phyloP scores from a whole-genome alignment of 2,329 filamentous ascomycete genomes.

The Neonectria sp. region DNA sequence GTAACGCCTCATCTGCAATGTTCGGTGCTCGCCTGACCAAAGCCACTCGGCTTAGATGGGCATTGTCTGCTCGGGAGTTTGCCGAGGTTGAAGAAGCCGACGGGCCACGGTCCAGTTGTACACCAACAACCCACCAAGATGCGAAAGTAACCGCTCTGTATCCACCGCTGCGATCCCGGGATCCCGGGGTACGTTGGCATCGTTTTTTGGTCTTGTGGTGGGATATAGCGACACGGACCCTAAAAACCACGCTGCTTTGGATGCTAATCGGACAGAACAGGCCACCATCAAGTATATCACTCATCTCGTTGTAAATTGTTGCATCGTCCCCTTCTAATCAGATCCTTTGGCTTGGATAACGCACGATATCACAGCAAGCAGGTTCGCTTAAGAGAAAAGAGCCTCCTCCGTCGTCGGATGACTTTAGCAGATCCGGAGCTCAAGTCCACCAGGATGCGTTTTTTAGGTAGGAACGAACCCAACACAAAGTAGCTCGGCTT shows the following conservation, averaged over 20 bases:
- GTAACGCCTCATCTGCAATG: background rate
- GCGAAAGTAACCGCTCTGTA: background rate
- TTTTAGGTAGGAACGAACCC: background rate
- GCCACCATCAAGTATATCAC: constrained; percentile 4
- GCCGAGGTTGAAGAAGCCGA: constrained; percentile 11
- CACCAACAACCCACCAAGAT: background rate
- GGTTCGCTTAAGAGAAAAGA: background rate
- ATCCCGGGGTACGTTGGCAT: background rate
- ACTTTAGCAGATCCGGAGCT: background rate
- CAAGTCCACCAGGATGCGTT: background rate
- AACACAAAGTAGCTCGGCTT: background rate
- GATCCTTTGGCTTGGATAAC: background rate
- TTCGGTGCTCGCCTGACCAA: background rate
- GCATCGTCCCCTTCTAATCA: background rate
- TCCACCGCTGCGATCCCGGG: constrained; percentile 4
- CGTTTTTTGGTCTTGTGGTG: background rate
- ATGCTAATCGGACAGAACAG: background rate
- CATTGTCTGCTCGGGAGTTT: constrained; percentile 10
- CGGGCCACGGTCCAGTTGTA: background rate
- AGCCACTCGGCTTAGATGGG: background rate
- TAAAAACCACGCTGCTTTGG: background rate
- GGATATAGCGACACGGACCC: constrained; percentile 1
- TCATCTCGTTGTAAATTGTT: background rate
- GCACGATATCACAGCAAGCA: background rate
- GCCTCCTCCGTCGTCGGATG: constrained; percentile 5